Conservation (phyloP, 2,329 filamentous ascomycete genomes). For the Basipetospora sp. region DNA sequence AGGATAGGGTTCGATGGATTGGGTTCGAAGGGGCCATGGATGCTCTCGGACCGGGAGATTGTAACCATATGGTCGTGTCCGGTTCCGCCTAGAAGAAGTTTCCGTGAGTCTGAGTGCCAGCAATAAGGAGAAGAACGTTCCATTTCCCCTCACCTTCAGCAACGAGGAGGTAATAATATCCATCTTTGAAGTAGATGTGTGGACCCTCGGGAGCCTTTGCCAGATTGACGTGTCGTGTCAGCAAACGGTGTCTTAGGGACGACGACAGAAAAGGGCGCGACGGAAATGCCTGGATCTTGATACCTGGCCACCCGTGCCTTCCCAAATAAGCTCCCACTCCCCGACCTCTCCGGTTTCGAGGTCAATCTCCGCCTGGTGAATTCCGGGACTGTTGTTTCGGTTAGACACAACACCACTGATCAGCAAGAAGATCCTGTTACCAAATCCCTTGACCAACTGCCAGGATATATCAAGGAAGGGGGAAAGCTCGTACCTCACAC, state of each 20-base stretch:
- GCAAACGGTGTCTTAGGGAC: neutral
- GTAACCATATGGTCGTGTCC: slow-evolving; percentile 25
- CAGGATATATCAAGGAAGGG: too few species aligned
- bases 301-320: slow-evolving; percentile 24
- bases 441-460: too few species aligned
- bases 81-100: slow-evolving; percentile 22
- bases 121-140: too few species aligned
- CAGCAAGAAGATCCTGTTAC: too few species aligned
- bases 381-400: slow-evolving; percentile 10
- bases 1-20: slow-evolving; percentile 30
- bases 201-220: slow-evolving; percentile 26
- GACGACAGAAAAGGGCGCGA: too few species aligned
- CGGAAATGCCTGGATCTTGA: neutral
- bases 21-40: slow-evolving; percentile 28
- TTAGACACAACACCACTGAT: too few species aligned
- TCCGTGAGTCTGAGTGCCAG: neutral
- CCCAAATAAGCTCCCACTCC: slow-evolving; percentile 23
- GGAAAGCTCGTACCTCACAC: slow-evolving; percentile 5
- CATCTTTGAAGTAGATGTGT: slow-evolving; percentile 28
- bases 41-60: slow-evolving; percentile 24
- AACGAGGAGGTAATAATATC: slow-evolving; percentile 34
- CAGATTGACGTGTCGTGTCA: neutral
- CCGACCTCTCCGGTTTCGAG: slow-evolving; percentile 20
- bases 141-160: too few species aligned
- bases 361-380: slow-evolving; percentile 17